Evolutionary conservation across 805 yeast species (phyloP), one percentile per base, ranked within the genome.

Genomic region (Candida ponderosae): DNA sequence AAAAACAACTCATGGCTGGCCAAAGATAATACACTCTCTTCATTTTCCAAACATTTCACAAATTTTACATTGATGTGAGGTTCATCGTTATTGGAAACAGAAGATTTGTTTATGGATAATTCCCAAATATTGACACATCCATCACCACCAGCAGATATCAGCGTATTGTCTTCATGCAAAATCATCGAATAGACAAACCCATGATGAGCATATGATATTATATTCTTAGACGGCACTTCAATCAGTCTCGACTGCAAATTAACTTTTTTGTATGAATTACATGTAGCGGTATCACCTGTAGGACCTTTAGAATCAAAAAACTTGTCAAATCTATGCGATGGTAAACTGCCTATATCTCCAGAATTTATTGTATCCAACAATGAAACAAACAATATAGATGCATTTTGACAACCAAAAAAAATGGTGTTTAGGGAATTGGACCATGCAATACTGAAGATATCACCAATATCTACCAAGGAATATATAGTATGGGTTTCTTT

Each of bases 301-400:
- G 94, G 93, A 1, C 96, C 96, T 35, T 66, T 69, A 3, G 97
- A 89, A 55, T 90, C 97, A 55, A 93, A 90, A 49, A 90, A 93
- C 50, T 75, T 77, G 56, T 86, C 86, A 53, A 74, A 87, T 47
- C 94, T 68, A 49, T 72, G 71, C 40, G 80, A 79, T 4, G 81
- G 89, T 54, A 74, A 56, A 31, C 62, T 62, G 37, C 53, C 60
- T 19, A 57, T 50, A 45, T 58, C 58, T 15, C 35, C 35, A n/a
- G 17, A n/a, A 11, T 45, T 45, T n/a, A 47, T 33, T 31, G 50
- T 47, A 24, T 50, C 51, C 11, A 50, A 44, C 7, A 57, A 40
- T 32, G 70, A 70, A 40, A 85, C 78, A 77, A 84, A 90, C 31
- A 85, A 72, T 15, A 90, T 72, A 1, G 89, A 74, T 4, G 97